Evolutionary conservation across 2,329 filamentous ascomycete genomes (phyloP).

Genomic region (Rugonectria rugulosa): DNA sequence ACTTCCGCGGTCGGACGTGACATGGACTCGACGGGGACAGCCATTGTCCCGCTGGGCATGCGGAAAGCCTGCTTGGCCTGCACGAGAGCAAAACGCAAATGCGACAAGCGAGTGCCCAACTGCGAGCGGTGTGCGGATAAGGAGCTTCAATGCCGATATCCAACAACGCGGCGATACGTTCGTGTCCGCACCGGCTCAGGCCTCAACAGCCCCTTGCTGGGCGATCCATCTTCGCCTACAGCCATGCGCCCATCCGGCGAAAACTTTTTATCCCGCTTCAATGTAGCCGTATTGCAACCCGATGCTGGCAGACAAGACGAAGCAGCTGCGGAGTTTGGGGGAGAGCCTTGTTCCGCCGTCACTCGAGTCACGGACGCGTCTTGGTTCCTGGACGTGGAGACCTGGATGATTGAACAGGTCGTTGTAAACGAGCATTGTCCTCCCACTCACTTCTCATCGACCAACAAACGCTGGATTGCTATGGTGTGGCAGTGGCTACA

Average conservation of each 20-base stretch:
- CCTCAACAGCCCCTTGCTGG: background rate
- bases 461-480: conserved; percentile 39
- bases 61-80: conserved; percentile 47
- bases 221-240: background rate
- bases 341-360: too few species aligned
- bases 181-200: background rate
- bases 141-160: conserved; percentile 35
- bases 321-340: too few species aligned
- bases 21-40: too few species aligned
- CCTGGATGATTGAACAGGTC: conserved; percentile 24
- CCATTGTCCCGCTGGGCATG: too few species aligned
- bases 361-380: background rate
- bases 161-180: background rate
- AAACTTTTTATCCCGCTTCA: background rate
- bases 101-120: conserved; percentile 43
- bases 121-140: conserved; percentile 44
- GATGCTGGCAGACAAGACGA: too few species aligned
- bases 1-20: too few species aligned
- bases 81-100: conserved; percentile 47
- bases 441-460: conserved; percentile 15
- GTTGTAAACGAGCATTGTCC: background rate
- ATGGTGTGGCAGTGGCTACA: conserved; percentile 32
- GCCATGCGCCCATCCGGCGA: background rate
- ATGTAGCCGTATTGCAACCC: background rate
- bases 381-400: background rate